Percentiles rank a stretch among this genome's conserved stretches.
These are phyloP conservation scores for Linanthus parryae DNA, from an alignment of 148 eudicot genomes.

Conservation along the genomic window DNA sequence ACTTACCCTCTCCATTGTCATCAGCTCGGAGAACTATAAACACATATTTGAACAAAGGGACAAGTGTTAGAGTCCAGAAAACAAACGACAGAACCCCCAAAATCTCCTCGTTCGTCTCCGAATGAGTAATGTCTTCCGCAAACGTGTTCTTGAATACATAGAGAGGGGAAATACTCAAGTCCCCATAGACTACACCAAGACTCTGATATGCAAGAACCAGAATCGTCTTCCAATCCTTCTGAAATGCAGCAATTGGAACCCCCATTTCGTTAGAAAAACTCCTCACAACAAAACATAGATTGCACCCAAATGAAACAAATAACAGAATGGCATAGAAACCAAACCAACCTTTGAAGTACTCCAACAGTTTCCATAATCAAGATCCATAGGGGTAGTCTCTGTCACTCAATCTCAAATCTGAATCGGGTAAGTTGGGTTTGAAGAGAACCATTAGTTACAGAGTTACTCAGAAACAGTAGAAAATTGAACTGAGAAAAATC, in stretches of 20 bases:
- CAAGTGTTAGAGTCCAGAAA: constrained; percentile 77
- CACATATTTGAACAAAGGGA: constrained; percentile 77
- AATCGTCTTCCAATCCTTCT: constrained; percentile 67
- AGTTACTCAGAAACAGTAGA: constrained; percentile 17
- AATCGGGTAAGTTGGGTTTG: background rate
- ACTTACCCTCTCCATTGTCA: constrained; percentile 88
- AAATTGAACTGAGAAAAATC: constrained; percentile 2
- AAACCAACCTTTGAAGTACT: constrained; percentile 43
- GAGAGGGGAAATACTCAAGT: constrained; percentile 83
- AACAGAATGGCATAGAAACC: background rate
- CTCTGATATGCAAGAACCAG: constrained; percentile 83
- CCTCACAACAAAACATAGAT: background rate
- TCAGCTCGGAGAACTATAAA: constrained; percentile 92
- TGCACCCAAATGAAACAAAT: background rate
- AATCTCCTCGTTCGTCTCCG: constrained; percentile 80
- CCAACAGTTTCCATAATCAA: constrained; percentile 40
- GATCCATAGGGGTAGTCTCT: constrained; percentile 38
- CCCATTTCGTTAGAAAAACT: background rate
- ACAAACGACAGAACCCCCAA: constrained; percentile 80
- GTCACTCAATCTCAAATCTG: constrained; percentile 14
- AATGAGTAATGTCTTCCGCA: constrained; percentile 82
- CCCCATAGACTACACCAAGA: constrained; percentile 93
- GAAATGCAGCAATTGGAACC: constrained; percentile 13
- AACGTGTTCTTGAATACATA: constrained; percentile 89
- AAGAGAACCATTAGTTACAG: constrained; percentile 12